phyloP scores from a whole-genome alignment of 495 filamentous ascomycete species.

The Sporormia fimetaria region DNA sequence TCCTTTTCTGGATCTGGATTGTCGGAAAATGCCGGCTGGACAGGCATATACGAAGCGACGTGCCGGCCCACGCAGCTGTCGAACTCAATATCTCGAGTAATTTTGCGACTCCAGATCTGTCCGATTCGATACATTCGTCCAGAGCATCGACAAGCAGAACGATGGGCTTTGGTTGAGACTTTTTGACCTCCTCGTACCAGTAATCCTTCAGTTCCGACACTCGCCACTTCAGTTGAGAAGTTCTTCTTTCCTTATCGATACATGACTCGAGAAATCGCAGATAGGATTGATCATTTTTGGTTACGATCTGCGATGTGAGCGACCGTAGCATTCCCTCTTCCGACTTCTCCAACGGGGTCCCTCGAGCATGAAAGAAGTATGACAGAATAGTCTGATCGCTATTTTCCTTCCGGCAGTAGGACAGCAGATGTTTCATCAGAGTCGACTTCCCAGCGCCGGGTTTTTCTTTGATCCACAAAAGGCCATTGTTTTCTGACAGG shows the following conservation, averaged over 20 bases:
- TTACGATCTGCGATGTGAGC: constrained; percentile 5
- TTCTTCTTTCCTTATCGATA: too few relatives aligned
- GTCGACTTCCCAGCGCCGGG: constrained; percentile 28
- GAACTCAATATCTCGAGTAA: constrained; percentile 13
- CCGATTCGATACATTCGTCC: constrained; percentile 15
- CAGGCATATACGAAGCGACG: constrained; percentile 30
- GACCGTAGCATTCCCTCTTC: constrained; percentile 13
- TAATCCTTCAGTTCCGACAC: constrained; percentile 1
- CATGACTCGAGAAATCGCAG: too few relatives aligned
- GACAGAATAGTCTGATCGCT: constrained; percentile 21
- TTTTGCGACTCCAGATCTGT: constrained; percentile 9
- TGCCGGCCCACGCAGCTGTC: constrained; percentile 1
- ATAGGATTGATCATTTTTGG: constrained; percentile 11
- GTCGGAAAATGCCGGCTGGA: constrained; percentile 44
- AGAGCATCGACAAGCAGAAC: constrained; percentile 19
- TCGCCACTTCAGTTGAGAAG: too few relatives aligned
- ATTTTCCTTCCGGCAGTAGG: constrained; percentile 3
- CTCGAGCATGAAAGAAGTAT: constrained; percentile 37
- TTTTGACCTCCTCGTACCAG: constrained; percentile 7
- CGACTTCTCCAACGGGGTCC: constrained; percentile 23
- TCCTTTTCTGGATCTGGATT: constrained; percentile 32
- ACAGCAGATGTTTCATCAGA: constrained; percentile 14
- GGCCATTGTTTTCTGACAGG: constrained; percentile 11
- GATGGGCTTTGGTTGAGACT: constrained; percentile 2
- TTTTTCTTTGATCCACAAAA: constrained; percentile 28